Base-by-base conservation (phyloP, 2,329 filamentous ascomycete species). In the Periconia sp. region DNA sequence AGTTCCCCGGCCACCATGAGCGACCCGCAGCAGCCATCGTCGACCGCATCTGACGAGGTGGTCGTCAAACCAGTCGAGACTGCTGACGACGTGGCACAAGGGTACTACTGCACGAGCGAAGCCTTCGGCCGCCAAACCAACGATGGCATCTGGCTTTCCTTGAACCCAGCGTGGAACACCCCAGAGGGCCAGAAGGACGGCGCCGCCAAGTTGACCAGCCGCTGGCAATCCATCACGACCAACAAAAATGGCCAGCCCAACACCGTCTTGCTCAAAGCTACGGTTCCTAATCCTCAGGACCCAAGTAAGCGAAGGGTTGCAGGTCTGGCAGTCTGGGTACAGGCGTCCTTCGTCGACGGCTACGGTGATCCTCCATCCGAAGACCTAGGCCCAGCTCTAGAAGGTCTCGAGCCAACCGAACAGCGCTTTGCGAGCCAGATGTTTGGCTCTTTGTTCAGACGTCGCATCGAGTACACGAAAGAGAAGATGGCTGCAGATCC, bases 141-240 rank as follows among this genome's bases (percentile, higher is more conserved):
- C 19, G 81, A 84, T 56, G 70, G 67, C 5, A 61, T 83, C 37
- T 84, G 78, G 77, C 70, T 66, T 1, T 64, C 68, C 46, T 70
- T 78, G 65, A 80, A 80, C 44, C 80, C 80, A 0, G 76, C 70
- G 13, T 84, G 80, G 80, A 73, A 82, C 24, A 80, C 76, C 0
- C 65, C 74, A 4, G 63, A 70, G 11, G 80, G 80, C 9, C 66
- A 59, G 18, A 55, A 55, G 0, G 54, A 54, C 1, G 71, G 68
- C 18, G 69, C 68, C 2, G 58, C 60, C 8, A 70, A 70, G 11
- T 53, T 81, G 46, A 58, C 66, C 3, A 50, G 71, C 24, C 72
- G 75, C 17, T 83, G 74, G 72, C 53, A 63, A 18, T 43, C 55
- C 4, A 66, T 65, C 4, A 72, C 70, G 2, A 63, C 45, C 8